Evolutionary conservation across 495 filamentous ascomycete genomes (phyloP).

Genomic region (Penicillium daleae): DNA sequence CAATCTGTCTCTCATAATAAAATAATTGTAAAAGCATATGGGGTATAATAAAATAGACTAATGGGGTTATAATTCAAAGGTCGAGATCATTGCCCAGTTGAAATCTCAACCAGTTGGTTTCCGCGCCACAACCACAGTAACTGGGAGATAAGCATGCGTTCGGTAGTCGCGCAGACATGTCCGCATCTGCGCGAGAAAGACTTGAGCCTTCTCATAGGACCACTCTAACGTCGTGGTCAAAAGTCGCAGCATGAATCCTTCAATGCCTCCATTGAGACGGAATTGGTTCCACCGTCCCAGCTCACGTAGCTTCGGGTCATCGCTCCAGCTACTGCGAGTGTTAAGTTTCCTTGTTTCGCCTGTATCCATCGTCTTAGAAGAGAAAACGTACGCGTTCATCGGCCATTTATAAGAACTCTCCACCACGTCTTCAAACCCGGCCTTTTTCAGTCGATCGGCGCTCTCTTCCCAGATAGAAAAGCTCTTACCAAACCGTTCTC

Average conservation of each 20-base stretch:
- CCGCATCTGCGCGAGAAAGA: slow-evolving; percentile 34
- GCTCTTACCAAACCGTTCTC: slow-evolving; percentile 51
- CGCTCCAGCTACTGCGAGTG: slow-evolving; percentile 61
- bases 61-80: too few species aligned
- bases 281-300: slow-evolving; percentile 66
- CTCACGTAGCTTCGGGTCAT: slow-evolving; percentile 63
- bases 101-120: slow-evolving; percentile 14
- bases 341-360: not conserved
- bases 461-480: slow-evolving; percentile 52
- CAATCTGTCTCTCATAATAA: too few species aligned
- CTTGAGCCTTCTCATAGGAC: slow-evolving; percentile 27
- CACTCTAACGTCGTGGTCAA: slow-evolving; percentile 58
- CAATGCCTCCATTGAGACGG: slow-evolving; percentile 64
- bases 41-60: too few species aligned
- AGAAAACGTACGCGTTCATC: slow-evolving; percentile 30
- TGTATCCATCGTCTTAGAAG: not conserved
- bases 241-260: slow-evolving; percentile 58
- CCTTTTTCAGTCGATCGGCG: slow-evolving; percentile 41
- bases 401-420: slow-evolving; percentile 65
- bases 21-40: too few species aligned
- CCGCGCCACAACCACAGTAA: slow-evolving; percentile 27
- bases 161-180: slow-evolving; percentile 22
- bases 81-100: too few species aligned
- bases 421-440: slow-evolving; percentile 62
- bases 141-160: slow-evolving; percentile 34